Conservation (phyloP, 768 basidiomycete genomes). For the Auriscalpium microsporum region DNA sequence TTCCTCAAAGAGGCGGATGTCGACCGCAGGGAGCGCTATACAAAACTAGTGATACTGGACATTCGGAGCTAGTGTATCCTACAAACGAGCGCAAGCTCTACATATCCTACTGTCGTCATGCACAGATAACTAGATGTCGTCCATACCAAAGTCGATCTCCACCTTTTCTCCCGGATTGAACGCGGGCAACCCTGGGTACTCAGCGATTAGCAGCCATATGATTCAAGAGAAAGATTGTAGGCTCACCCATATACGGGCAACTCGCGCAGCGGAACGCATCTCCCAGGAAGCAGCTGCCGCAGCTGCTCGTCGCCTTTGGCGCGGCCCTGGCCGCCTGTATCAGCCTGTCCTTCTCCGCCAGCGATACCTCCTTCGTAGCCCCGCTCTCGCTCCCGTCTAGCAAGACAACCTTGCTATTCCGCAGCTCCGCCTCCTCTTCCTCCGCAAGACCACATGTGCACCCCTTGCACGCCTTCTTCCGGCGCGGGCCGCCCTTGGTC, state of each 20-base stretch:
- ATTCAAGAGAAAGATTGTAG: too few species aligned
- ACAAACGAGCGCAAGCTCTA: too few species aligned
- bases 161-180: conserved; percentile 99
- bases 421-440: conserved; percentile 76
- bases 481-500: conserved; percentile 39
- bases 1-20: too few species aligned
- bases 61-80: too few species aligned
- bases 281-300: conserved; percentile 95
- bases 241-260: conserved; percentile 92
- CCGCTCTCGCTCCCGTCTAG: conserved; percentile 58
- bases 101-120: too few species aligned
- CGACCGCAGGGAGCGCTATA: too few species aligned
- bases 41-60: too few species aligned
- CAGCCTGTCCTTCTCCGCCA: conserved; percentile 58
- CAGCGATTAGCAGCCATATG: not conserved
- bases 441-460: conserved; percentile 97
- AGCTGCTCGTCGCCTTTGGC: conserved; percentile 89
- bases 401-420: conserved; percentile 49
- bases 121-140: conserved; percentile 57
- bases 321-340: conserved; percentile 58
- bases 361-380: conserved; percentile 45
- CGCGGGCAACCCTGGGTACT: conserved; percentile 79
- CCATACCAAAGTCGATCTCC: conserved; percentile 81
- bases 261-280: conserved; percentile 96
- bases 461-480: conserved; percentile 91